Conservation (phyloP, 2,329 filamentous ascomycete species). For the Curvularia sp. region DNA sequence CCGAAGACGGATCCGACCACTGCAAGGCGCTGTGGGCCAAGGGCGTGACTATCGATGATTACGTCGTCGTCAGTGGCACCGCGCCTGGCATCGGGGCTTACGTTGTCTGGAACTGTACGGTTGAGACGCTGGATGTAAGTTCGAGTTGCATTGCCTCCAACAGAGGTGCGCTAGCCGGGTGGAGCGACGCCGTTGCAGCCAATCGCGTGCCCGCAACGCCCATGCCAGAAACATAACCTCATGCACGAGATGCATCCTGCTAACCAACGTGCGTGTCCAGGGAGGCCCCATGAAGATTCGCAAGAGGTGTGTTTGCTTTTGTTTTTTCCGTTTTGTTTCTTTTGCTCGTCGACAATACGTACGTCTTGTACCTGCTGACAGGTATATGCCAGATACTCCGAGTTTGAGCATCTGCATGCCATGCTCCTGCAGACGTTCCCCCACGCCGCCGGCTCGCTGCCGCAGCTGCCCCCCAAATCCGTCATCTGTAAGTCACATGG, state of each 20-base stretch:
- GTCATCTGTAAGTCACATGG: slow-evolving; percentile 71
- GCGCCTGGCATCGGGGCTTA: slow-evolving; percentile 77
- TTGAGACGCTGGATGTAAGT: slow-evolving; percentile 83
- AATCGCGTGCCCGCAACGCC: slow-evolving; percentile 18
- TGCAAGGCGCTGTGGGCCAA: slow-evolving; percentile 68
- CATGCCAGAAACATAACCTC: slow-evolving; percentile 13
- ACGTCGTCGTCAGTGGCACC: slow-evolving; percentile 66
- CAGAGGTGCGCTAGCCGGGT: slow-evolving; percentile 22
- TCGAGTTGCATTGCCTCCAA: slow-evolving; percentile 20
- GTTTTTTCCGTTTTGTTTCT: neutral
- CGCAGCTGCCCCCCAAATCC: slow-evolving; percentile 89
- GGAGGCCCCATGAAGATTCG: slow-evolving; percentile 65
- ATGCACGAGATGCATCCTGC: slow-evolving; percentile 19
- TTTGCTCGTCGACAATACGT: too few relatives aligned
- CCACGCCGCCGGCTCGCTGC: slow-evolving; percentile 82
- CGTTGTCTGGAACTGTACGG: slow-evolving; percentile 90
- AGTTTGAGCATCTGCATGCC: slow-evolving; percentile 83
- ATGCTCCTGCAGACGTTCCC: slow-evolving; percentile 83
- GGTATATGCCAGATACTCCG: slow-evolving; percentile 73
- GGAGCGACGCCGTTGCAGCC: slow-evolving; percentile 22
- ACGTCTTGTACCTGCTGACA: slow-evolving; percentile 26
- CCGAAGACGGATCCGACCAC: slow-evolving; percentile 64
- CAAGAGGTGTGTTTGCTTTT: slow-evolving; percentile 58
- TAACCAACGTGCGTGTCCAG: slow-evolving; percentile 41
- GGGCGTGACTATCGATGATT: slow-evolving; percentile 67